Percentiles rank a stretch among this genome's conserved stretches.
phyloP scores from a whole-genome alignment of 129 eudicot species.

The Chrysanthemum makinoi region DNA sequence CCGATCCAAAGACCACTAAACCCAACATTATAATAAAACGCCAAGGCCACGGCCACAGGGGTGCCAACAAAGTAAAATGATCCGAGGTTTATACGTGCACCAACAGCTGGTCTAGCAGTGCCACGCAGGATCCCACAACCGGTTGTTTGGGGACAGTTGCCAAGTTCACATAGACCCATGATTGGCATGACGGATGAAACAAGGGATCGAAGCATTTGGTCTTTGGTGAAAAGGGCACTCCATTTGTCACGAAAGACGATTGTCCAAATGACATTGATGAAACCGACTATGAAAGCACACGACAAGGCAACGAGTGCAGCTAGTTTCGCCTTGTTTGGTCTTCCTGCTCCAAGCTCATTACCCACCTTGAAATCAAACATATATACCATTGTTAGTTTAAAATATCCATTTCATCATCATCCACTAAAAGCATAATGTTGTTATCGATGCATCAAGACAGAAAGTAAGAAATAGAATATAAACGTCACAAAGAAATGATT shows the following conservation, averaged over 20 bases:
- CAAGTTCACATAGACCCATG: slow-evolving; percentile 93
- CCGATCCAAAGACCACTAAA: slow-evolving; percentile 89
- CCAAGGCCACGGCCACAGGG: slow-evolving; percentile 84
- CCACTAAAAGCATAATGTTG: not conserved
- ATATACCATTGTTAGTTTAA: not conserved
- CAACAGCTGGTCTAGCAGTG: slow-evolving; percentile 87
- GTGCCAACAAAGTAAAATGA: slow-evolving; percentile 96
- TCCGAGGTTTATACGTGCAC: slow-evolving; percentile 85
- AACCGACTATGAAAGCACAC: slow-evolving; percentile 68
- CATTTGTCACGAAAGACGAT: slow-evolving; percentile 56
- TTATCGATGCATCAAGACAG: not conserved
- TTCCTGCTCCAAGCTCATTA: slow-evolving; percentile 91
- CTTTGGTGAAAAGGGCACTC: slow-evolving; percentile 76
- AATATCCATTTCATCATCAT: not conserved
- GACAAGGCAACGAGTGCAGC: slow-evolving; percentile 82
- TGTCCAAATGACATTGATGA: slow-evolving; percentile 76
- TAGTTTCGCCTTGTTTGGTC: slow-evolving; percentile 83
- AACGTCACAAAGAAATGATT: slow-evolving; percentile 8
- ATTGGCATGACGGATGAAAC: slow-evolving; percentile 91
- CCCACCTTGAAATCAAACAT: slow-evolving; percentile 55
- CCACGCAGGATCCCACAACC: slow-evolving; percentile 97
- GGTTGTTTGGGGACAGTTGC: slow-evolving; percentile 94
- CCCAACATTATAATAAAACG: slow-evolving; percentile 57
- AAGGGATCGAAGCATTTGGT: slow-evolving; percentile 52
- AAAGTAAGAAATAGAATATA: slow-evolving; percentile 3